A percentile compares a stretch with the other conserved stretches of the same genome.
These are phyloP conservation scores for Haematococcus lacustris DNA, from an alignment of 139 green algal genomes.

Conservation along the genomic window DNA sequence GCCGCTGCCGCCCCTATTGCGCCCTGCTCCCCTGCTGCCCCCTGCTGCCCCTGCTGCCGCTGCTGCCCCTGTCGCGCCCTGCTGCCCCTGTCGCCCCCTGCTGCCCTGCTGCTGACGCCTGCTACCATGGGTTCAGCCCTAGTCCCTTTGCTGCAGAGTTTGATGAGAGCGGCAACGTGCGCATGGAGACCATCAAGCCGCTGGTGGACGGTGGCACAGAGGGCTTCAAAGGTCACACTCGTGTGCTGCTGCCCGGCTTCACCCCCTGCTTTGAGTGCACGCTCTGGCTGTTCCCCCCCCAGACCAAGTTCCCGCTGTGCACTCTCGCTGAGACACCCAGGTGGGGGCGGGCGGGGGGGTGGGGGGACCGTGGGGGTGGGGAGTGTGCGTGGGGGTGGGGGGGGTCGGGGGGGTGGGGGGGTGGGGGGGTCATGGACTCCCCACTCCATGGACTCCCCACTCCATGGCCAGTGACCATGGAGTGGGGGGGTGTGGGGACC, in stretches of 20 bases:
- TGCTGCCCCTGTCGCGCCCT: too few species aligned
- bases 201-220: slow-evolving; percentile 98
- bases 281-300: slow-evolving; percentile 97
- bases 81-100: slow-evolving; percentile 75
- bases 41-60: too few species aligned
- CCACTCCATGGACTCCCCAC: too few species aligned
- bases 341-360: slow-evolving; percentile 74
- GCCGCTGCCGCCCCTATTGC: too few species aligned
- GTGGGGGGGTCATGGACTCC: too few species aligned
- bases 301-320: slow-evolving; percentile 94
- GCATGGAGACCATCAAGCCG: slow-evolving; percentile 85
- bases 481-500: too few species aligned
- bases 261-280: slow-evolving; percentile 99
- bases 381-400: too few species aligned
- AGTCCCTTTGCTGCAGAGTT: slow-evolving; percentile 80
- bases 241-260: slow-evolving; percentile 90
- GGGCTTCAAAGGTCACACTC: slow-evolving; percentile 95
- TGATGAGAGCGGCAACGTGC: slow-evolving; percentile 70
- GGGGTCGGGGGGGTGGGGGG: too few species aligned
- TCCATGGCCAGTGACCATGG: too few species aligned
- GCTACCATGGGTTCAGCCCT: slow-evolving; percentile 96
- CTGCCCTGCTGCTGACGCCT: slow-evolving; percentile 93
- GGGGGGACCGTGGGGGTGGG: too few species aligned
- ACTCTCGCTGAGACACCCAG: slow-evolving; percentile 90
- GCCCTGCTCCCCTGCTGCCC: slow-evolving; percentile 64